Conservation (phyloP, 1,284 basidiomycete genomes). For the Porodaedalea pini region DNA sequence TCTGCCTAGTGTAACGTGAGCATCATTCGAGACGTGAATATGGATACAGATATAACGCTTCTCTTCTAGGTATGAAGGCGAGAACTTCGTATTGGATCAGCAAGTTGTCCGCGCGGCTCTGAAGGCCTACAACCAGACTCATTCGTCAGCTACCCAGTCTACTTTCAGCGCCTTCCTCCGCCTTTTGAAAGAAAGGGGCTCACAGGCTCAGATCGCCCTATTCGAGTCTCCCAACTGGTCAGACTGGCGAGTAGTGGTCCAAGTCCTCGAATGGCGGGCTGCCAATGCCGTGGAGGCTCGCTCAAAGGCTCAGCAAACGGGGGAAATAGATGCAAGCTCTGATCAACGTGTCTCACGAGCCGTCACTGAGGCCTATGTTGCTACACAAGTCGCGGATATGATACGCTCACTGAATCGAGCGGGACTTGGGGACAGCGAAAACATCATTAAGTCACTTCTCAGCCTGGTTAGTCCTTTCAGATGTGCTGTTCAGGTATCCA, state of each 20-base stretch:
- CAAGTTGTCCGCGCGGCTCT: slow-evolving; percentile 71
- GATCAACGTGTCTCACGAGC: slow-evolving; percentile 59
- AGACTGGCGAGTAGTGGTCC: slow-evolving; percentile 38
- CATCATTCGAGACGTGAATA: slow-evolving; percentile 13
- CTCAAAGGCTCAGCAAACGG: slow-evolving; percentile 32
- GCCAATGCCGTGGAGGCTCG: slow-evolving; percentile 53
- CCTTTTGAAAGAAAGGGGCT: slow-evolving; percentile 33
- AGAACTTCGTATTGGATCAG: slow-evolving; percentile 71
- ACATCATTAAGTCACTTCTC: slow-evolving; percentile 10
- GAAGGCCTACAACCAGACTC: slow-evolving; percentile 47
- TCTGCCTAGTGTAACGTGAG: slow-evolving; percentile 62
- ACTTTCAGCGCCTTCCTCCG: slow-evolving; percentile 54
- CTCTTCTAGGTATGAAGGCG: slow-evolving; percentile 72
- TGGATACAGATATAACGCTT: no score
- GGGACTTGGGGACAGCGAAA: slow-evolving; percentile 27
- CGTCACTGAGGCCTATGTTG: slow-evolving; percentile 66
- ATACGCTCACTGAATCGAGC: slow-evolving; percentile 31
- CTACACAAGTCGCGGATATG: slow-evolving; percentile 48
- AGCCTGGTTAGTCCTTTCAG: slow-evolving; percentile 4
- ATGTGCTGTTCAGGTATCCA: neutral
- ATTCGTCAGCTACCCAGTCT: slow-evolving; percentile 25
- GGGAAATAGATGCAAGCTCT: slow-evolving; percentile 43
- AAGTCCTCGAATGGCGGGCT: slow-evolving; percentile 59
- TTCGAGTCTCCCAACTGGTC: slow-evolving; percentile 31
- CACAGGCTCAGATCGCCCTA: slow-evolving; percentile 24